A percentile compares a stretch with the other conserved stretches of the same genome.
phyloP scores from a whole-genome alignment of 257 asterid species.

The Solanum clarkiae region DNA sequence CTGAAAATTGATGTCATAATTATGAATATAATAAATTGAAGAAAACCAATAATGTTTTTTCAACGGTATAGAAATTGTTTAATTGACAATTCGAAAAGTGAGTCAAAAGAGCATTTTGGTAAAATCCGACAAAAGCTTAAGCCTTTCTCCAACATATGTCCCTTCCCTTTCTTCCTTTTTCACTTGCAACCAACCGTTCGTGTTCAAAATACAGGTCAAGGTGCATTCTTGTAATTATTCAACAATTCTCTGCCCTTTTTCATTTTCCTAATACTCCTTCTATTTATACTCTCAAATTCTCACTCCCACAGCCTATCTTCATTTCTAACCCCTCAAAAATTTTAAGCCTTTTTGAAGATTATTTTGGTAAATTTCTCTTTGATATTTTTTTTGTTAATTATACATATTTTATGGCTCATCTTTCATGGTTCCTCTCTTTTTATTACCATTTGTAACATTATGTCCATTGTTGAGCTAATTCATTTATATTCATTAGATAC shows the following conservation, averaged over 20 bases:
- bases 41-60: slow-evolving; percentile 26
- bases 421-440: not conserved
- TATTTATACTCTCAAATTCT: slow-evolving; percentile 10
- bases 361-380: not conserved
- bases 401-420: not conserved
- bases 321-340: not conserved
- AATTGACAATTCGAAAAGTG: slow-evolving; percentile 30
- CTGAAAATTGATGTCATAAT: not conserved
- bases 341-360: not conserved
- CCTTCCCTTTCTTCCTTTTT: slow-evolving; percentile 23
- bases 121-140: slow-evolving; percentile 56
- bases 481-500: not conserved
- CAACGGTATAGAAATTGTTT: slow-evolving; percentile 29
- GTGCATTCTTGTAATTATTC: slow-evolving; percentile 13
- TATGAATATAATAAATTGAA: slow-evolving; percentile 4
- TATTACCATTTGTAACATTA: not conserved
- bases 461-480: not conserved
- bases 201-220: slow-evolving; percentile 25
- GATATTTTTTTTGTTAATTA: not conserved
- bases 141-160: slow-evolving; percentile 43
- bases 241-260: not conserved
- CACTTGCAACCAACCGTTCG: slow-evolving; percentile 28
- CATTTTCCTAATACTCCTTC: not conserved
- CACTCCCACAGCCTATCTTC: not conserved
- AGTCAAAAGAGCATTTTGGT: slow-evolving; percentile 81